Evolutionary conservation across 2,329 filamentous ascomycete species (phyloP).

Genomic region (Diplodia sapinea): DNA sequence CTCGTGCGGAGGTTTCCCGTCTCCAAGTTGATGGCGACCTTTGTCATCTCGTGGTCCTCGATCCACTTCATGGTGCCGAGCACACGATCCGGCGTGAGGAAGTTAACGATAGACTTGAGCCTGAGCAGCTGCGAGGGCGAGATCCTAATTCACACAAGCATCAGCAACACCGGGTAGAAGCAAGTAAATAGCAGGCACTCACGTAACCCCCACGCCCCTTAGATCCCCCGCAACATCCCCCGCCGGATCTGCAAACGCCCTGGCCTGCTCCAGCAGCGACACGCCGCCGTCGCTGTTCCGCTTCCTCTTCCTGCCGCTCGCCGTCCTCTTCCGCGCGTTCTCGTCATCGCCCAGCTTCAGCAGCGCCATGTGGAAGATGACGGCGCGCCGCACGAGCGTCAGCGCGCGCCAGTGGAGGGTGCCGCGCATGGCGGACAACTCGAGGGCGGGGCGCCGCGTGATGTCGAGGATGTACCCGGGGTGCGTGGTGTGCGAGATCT

Average conservation of each 20-base stretch:
- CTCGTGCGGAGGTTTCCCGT: background rate
- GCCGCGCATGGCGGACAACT: background rate
- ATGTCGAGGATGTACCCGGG: background rate
- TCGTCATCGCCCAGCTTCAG: background rate
- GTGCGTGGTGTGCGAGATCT: background rate
- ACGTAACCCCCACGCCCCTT: background rate
- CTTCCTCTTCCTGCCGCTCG: background rate
- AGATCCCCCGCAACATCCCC: background rate
- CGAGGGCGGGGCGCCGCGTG: background rate
- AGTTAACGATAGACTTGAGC: background rate
- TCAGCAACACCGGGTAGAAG: background rate
- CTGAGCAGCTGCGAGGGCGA: background rate
- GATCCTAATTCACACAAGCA: background rate
- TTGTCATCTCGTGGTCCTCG: conserved; percentile 9
- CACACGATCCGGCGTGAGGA: background rate
- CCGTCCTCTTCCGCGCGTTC: no score
- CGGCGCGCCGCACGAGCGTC: background rate
- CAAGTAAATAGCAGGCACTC: no score
- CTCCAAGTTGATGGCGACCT: background rate
- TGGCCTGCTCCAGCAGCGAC: no score
- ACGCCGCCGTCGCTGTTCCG: no score
- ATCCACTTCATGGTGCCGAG: conserved; percentile 5
- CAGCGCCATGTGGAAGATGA: background rate
- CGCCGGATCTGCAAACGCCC: background rate
- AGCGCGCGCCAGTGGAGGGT: conserved; percentile 3